phyloP scores from a whole-genome alignment of 805 yeast species.

The Cephaloascus albidus region DNA sequence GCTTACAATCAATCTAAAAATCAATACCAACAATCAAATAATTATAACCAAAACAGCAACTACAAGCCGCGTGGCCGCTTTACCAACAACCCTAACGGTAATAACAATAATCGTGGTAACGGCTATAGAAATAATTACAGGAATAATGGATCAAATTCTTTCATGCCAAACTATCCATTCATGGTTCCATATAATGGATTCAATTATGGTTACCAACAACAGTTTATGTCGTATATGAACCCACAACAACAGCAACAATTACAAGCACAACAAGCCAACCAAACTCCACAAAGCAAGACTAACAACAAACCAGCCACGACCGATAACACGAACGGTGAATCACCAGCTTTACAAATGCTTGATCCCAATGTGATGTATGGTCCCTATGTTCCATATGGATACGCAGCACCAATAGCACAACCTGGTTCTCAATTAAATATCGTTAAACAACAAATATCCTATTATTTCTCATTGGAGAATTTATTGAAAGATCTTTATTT shows the following conservation, averaged over 20 bases:
- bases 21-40: constrained; percentile 10
- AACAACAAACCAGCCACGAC: constrained; percentile 8
- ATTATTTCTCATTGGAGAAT: constrained; percentile 85
- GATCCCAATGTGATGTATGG: constrained; percentile 11
- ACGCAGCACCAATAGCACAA: constrained; percentile 8
- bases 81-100: constrained; percentile 1
- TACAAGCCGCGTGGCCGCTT: background rate
- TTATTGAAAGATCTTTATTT: constrained; percentile 76
- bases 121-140: constrained; percentile 1
- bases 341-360: constrained; percentile 5
- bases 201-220: constrained; percentile 1
- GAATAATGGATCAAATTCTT: constrained; percentile 2
- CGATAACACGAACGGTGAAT: background rate
- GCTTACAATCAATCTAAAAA: constrained; percentile 9
- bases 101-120: constrained; percentile 11
- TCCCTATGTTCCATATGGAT: constrained; percentile 6
- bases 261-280: background rate
- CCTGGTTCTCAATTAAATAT: constrained; percentile 9
- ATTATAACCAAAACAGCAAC: constrained; percentile 11
- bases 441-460: constrained; percentile 62
- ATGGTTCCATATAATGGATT: constrained; percentile 3
- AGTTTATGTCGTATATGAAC: constrained; percentile 1
- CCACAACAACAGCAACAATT: constrained; percentile 1
- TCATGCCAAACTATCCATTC: constrained; percentile 4
- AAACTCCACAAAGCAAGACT: background rate